Percentiles rank a stretch among this genome's conserved stretches.
phyloP scores from a whole-genome alignment of 208 protist genomes.

The Acanthamoeba quina region DNA sequence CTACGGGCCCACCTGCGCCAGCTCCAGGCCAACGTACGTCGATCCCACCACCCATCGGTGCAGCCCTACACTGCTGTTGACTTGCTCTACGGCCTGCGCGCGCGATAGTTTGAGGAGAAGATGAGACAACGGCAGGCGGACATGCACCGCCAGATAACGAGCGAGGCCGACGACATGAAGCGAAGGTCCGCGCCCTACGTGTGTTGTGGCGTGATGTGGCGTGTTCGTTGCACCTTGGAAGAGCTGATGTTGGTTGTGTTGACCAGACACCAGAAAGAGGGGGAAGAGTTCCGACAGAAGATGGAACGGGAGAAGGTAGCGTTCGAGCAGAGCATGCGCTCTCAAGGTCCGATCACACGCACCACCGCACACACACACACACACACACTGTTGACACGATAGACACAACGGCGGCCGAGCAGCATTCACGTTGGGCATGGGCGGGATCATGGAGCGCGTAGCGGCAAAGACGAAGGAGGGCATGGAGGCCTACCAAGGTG shows the following conservation, averaged over 20 bases:
- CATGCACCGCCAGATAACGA: neutral
- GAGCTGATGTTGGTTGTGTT: neutral
- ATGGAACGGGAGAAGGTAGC: slow-evolving; percentile 4
- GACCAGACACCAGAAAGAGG: neutral
- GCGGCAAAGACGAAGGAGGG: slow-evolving; percentile 17
- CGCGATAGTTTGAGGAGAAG: neutral
- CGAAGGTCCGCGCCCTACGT: neutral
- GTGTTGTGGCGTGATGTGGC: neutral
- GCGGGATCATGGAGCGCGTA: slow-evolving; percentile 9
- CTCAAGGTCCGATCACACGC: neutral
- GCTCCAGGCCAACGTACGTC: neutral
- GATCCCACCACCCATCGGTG: neutral
- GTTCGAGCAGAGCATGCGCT: slow-evolving; percentile 25
- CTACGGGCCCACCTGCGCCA: neutral
- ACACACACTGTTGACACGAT: neutral
- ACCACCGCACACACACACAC: no score
- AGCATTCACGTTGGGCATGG: slow-evolving; percentile 8
- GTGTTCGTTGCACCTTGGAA: neutral
- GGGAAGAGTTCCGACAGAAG: slow-evolving; percentile 1
- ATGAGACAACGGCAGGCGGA: neutral
- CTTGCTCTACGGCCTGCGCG: neutral
- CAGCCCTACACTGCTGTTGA: neutral
- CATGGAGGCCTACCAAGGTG: slow-evolving; percentile 37
- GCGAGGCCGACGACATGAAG: slow-evolving; percentile 26
- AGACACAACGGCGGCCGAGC: neutral